These are phyloP conservation scores for Trichophyton benhamiae DNA, from an alignment of 2,329 filamentous ascomycete species.

Conservation along the genomic window DNA sequence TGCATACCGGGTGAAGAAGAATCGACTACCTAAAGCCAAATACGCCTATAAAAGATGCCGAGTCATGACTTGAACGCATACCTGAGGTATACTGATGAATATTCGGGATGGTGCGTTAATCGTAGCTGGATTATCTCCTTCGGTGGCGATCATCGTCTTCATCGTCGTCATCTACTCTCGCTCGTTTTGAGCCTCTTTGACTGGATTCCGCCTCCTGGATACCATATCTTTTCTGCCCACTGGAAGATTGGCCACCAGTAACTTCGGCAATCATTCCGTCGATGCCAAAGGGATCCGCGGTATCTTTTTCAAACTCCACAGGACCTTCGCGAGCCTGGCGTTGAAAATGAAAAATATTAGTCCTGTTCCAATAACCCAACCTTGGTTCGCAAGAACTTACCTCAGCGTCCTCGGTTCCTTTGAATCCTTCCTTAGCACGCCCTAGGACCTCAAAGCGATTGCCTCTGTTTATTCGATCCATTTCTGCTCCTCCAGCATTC, in stretches of 20 bases:
- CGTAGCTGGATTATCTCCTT: slow-evolving; percentile 7
- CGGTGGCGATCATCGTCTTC: slow-evolving; percentile 10
- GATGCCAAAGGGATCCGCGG: slow-evolving; percentile 78
- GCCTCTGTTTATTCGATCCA: slow-evolving; percentile 76
- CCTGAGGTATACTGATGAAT: neutral
- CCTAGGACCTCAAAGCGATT: slow-evolving; percentile 83
- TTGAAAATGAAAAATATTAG: slow-evolving; percentile 10
- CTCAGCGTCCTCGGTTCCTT: slow-evolving; percentile 68
- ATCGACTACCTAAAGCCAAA: neutral
- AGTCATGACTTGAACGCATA: neutral
- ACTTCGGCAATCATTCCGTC: slow-evolving; percentile 84
- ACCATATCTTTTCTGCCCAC: slow-evolving; percentile 35
- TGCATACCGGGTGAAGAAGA: neutral
- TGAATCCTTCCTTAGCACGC: slow-evolving; percentile 72
- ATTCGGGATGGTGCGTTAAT: neutral
- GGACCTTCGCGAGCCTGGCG: slow-evolving; percentile 66
- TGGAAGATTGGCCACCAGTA: slow-evolving; percentile 38
- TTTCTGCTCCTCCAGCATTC: slow-evolving; percentile 65
- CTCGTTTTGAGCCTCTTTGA: slow-evolving; percentile 49
- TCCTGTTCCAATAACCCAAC: neutral
- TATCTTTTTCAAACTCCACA: slow-evolving; percentile 91
- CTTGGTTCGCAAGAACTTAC: slow-evolving; percentile 32
- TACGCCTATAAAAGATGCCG: neutral
- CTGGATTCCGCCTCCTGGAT: slow-evolving; percentile 29
- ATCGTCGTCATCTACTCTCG: slow-evolving; percentile 60